Conservation (phyloP, 2,329 filamentous ascomycete genomes). For the Alternaria longipes region DNA sequence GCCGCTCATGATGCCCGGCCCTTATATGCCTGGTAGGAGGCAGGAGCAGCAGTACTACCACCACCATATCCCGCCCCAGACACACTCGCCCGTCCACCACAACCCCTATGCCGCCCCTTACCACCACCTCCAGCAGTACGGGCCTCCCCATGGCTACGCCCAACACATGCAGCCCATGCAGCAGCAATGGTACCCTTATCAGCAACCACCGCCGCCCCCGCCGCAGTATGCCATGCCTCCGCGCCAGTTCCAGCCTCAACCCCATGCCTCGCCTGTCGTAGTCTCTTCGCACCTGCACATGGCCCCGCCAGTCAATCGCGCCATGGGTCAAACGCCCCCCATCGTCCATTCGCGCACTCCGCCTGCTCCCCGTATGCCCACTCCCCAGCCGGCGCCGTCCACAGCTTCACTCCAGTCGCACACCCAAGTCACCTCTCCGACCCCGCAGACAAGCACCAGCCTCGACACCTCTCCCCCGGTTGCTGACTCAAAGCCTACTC, state of each 20-base stretch:
- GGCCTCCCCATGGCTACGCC: conserved; percentile 51
- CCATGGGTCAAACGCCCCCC: conserved; percentile 49
- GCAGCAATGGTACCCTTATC: conserved; percentile 54
- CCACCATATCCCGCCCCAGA: conserved; percentile 34
- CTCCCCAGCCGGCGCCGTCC: conserved; percentile 44
- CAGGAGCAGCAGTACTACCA: conserved; percentile 52
- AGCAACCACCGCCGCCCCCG: conserved; percentile 47
- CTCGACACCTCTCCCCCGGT: conserved; percentile 39
- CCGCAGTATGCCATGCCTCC: conserved; percentile 52
- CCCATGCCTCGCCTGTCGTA: conserved; percentile 55
- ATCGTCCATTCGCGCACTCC: conserved; percentile 50
- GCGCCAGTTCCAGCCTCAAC: conserved; percentile 50
- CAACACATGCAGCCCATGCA: conserved; percentile 51
- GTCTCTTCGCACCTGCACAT: conserved; percentile 57
- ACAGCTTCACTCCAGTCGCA: conserved; percentile 50
- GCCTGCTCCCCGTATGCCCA: conserved; percentile 42
- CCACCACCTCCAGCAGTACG: conserved; percentile 53
- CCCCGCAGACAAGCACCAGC: conserved; percentile 43
- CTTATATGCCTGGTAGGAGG: conserved; percentile 56
- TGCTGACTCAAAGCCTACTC: conserved; percentile 29
- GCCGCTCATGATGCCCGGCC: conserved; percentile 80
- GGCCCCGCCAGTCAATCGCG: conserved; percentile 53
- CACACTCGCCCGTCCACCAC: conserved; percentile 29
- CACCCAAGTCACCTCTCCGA: conserved; percentile 43
- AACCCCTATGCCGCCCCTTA: conserved; percentile 46